Conservation (phyloP, 805 yeast genomes). For the Starmerella asiatica region DNA sequence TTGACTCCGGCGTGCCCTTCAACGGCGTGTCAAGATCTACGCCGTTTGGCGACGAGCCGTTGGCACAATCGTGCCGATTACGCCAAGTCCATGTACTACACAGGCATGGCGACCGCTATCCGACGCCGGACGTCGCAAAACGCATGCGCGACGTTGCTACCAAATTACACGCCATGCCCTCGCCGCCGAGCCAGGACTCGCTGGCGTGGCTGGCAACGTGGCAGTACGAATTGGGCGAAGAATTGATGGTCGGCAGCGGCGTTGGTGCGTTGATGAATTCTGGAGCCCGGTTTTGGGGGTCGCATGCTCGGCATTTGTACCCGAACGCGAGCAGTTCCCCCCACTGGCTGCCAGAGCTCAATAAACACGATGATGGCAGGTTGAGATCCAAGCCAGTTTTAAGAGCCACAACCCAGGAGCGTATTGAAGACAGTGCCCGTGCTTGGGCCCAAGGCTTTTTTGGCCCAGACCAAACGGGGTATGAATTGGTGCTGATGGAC, state of each 20-base stretch:
- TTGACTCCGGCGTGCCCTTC: conserved; percentile 27
- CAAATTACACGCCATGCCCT: conserved; percentile 23
- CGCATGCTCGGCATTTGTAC: conserved; percentile 30
- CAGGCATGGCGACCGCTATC: conserved; percentile 72
- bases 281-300: conserved; percentile 31
- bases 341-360: conserved; percentile 23
- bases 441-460: conserved; percentile 36
- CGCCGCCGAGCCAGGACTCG: conserved; percentile 19
- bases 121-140: conserved; percentile 34
- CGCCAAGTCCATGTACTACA: conserved; percentile 59
- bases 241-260: conserved; percentile 28
- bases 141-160: conserved; percentile 30
- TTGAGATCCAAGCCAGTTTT: conserved; percentile 26
- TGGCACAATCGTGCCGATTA: conserved; percentile 35
- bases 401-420: conserved; percentile 30
- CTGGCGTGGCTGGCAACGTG: conserved; percentile 28
- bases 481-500: conserved; percentile 25
- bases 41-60: conserved; percentile 22
- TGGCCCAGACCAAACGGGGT: conserved; percentile 27
- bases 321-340: conserved; percentile 19
- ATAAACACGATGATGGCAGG: conserved; percentile 26
- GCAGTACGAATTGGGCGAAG: conserved; percentile 26
- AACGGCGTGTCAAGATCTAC: conserved; percentile 25
- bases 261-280: conserved; percentile 30
- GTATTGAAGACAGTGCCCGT: conserved; percentile 30